Conservation (phyloP, 140 eudicot species). For the Oenanthe javanica region DNA sequence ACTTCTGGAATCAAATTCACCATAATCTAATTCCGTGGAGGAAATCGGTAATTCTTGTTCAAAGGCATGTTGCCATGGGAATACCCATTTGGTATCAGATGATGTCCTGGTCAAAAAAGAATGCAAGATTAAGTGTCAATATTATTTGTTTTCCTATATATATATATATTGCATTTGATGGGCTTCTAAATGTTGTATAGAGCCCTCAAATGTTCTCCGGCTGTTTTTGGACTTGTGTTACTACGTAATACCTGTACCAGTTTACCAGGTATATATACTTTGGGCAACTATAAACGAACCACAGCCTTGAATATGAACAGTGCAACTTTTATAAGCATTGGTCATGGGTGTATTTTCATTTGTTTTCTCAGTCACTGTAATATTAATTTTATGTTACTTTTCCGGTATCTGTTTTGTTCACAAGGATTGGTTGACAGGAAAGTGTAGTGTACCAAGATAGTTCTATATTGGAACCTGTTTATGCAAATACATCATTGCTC, state of each 20-base stretch:
- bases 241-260: not conserved
- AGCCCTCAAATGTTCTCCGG: not conserved
- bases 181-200: not conserved
- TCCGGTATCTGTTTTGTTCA: not conserved
- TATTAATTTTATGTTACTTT: not conserved
- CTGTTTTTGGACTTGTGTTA: not conserved
- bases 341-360: not conserved
- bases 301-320: not conserved
- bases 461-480: not conserved
- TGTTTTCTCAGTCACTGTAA: not conserved
- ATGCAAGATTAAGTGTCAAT: not conserved
- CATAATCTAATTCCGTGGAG: not conserved
- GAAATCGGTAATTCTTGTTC: not conserved
- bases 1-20: not conserved
- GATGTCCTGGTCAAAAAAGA: not conserved
- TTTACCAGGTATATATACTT: not conserved
- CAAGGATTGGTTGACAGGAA: not conserved
- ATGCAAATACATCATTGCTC: not conserved
- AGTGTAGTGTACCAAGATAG: not conserved
- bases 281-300: slow-evolving; percentile 9
- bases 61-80: slow-evolving; percentile 1
- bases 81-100: slow-evolving; percentile 1
- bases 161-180: not conserved
- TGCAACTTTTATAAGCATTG: slow-evolving; percentile 4
- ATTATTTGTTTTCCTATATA: not conserved